Conservation (phyloP, 441 rosid genomes). For the Isatis lusitanica region DNA sequence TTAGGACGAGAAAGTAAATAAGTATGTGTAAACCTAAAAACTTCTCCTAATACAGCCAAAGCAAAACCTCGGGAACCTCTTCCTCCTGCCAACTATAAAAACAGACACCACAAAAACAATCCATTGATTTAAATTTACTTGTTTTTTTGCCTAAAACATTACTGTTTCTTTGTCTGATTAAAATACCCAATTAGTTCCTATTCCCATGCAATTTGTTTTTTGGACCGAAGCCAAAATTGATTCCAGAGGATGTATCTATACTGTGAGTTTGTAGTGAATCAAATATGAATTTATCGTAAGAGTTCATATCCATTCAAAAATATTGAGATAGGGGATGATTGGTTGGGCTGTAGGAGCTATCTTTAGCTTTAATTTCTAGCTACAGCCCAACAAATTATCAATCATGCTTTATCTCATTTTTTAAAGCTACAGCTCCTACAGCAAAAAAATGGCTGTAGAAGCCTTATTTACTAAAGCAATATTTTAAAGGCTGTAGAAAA, state of each 20-base stretch:
- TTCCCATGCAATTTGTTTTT: constrained; percentile 25
- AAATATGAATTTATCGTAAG: neutral
- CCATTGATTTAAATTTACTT: constrained; percentile 18
- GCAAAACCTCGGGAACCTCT: constrained; percentile 34
- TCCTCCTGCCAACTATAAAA: constrained; percentile 35
- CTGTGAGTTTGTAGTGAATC: neutral
- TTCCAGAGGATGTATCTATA: constrained; percentile 19
- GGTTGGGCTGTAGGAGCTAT: too few relatives aligned
- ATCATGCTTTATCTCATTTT: too few relatives aligned
- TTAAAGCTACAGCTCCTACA: too few relatives aligned
- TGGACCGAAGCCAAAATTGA: constrained; percentile 29
- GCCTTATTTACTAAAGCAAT: too few relatives aligned
- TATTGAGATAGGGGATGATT: too few relatives aligned
- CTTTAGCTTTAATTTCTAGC: too few relatives aligned
- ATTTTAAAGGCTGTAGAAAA: too few relatives aligned
- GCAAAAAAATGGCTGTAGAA: too few relatives aligned
- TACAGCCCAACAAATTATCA: too few relatives aligned
- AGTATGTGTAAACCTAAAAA: constrained; percentile 18
- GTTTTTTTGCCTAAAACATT: constrained; percentile 20
- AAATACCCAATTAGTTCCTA: constrained; percentile 1
- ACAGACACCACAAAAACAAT: constrained; percentile 33
- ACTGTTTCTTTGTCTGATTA: constrained; percentile 12
- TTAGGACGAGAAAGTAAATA: constrained; percentile 13
- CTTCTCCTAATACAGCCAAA: constrained; percentile 35
- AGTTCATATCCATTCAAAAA: neutral